Evolutionary conservation across 2,329 filamentous ascomycete species (phyloP), one percentile per base, ranked within the genome.

Genomic region (Phialophora tarda): DNA sequence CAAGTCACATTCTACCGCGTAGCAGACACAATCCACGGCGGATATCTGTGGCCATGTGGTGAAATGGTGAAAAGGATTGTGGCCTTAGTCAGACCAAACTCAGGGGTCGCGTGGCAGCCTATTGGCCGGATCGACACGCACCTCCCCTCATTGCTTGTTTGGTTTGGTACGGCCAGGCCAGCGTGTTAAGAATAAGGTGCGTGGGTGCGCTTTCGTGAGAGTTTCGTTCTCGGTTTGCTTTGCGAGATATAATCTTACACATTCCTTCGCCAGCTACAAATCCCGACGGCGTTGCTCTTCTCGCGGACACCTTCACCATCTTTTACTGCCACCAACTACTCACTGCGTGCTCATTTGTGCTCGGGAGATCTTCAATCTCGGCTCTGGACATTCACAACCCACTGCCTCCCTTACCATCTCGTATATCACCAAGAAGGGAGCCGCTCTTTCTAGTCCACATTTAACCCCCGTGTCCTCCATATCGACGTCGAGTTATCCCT

Each of bases 131-230:
- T 38, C 23, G 28, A 53, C 26, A 60, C 32, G 38, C 58, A 23
- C 47, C 26, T 59, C 56, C 50, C 51, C 48, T 53, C 59, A 55
- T 23, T 60, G 38, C 38, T 21, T n/a, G n/a, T 21, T 28, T 24
- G 28, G 23, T 28, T 28, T 41, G 38, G 59, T 55, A 34, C 53
- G 53, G 67, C 62, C 67, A 69, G 53, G 67, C 62, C 67, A 69
- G 67, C 67, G 67, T 69, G 67, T 69, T 69, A 69, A 67, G 50
- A 65, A 59, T 53, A 59, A 10, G 48, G 26, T 26, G 24, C 24
- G 24, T n/a, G n/a, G n/a, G 10, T 28, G 23, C 58, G 64, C 32
- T 53, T 38, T 61, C 41, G 26, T 50, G 44, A 38, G 54, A 28
- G 17, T 41, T 14, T 59, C 59, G 34, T 57, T 56, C 48, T 56